Evolutionary conservation across 2,329 filamentous ascomycete genomes (phyloP).

Genomic region (Diaporthe vaccinii): DNA sequence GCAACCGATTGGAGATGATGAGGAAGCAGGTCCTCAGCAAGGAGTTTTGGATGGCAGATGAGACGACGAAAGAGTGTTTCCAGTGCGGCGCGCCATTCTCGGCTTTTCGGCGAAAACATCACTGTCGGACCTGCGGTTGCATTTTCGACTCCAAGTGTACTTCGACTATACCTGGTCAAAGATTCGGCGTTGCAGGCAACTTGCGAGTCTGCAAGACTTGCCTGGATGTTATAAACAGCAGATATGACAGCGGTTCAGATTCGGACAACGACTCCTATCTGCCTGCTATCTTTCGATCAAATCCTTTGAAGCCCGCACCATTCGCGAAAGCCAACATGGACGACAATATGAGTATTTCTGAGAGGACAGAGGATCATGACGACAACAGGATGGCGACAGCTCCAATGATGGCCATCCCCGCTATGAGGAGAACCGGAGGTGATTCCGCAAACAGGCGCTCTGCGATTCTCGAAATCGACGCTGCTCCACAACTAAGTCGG

Average conservation of each 20-base stretch:
- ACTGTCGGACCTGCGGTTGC: conserved; percentile 96
- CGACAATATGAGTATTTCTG: conserved; percentile 56
- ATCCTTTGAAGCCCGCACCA: conserved; percentile 59
- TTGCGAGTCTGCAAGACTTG: conserved; percentile 94
- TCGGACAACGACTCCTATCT: conserved; percentile 83
- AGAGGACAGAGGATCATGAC: conserved; percentile 58
- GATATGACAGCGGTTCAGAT: conserved; percentile 89
- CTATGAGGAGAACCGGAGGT: conserved; percentile 70
- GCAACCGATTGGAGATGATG: conserved; percentile 76
- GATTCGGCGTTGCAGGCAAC: conserved; percentile 87
- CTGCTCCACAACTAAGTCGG: conserved; percentile 76
- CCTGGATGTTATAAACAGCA: conserved; percentile 89
- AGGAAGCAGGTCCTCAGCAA: conserved; percentile 90
- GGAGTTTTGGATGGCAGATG: conserved; percentile 99
- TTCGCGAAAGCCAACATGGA: conserved; percentile 49
- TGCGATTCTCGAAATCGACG: conserved; percentile 90
- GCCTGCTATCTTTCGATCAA: conserved; percentile 72
- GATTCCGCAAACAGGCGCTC: conserved; percentile 85
- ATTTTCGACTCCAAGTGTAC: conserved; percentile 99
- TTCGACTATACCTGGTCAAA: conserved; percentile 86
- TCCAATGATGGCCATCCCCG: conserved; percentile 79
- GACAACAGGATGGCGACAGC: conserved; percentile 71
- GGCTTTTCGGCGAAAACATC: conserved; percentile 95
- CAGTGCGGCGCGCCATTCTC: conserved; percentile 91
- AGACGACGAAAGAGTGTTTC: conserved; percentile 98